Conservation (phyloP, 2,329 filamentous ascomycete genomes). For the Pseudopyricularia cyperi region DNA sequence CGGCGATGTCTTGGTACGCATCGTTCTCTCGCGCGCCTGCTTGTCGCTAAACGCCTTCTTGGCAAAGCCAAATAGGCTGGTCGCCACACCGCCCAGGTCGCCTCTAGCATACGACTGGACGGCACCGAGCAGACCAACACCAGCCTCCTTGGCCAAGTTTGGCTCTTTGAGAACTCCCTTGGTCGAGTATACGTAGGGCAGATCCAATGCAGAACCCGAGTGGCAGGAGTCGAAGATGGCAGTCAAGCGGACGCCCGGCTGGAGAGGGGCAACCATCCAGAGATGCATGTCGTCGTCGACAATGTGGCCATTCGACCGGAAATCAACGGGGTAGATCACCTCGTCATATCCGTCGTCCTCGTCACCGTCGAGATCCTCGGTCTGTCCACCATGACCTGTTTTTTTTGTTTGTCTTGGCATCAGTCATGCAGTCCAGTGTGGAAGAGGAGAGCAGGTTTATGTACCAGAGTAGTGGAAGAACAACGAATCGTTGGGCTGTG, state of each 20-base stretch:
- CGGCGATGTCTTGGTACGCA: constrained; percentile 81
- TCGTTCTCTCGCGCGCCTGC: constrained; percentile 63
- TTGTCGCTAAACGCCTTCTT: constrained; percentile 72
- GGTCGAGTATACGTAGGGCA: constrained; percentile 71
- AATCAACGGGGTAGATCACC: constrained; percentile 68
- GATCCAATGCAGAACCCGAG: constrained; percentile 63
- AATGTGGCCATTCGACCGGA: constrained; percentile 55
- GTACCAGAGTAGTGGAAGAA: constrained; percentile 65
- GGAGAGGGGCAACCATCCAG: constrained; percentile 63
- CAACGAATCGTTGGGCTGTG: constrained; percentile 60
- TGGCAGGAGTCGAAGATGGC: constrained; percentile 76
- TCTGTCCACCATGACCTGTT: constrained; percentile 64
- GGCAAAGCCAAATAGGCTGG: constrained; percentile 68
- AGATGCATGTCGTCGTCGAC: constrained; percentile 69
- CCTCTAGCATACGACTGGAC: constrained; percentile 71
- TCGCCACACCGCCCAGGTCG: constrained; percentile 70
- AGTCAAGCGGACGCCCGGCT: constrained; percentile 71
- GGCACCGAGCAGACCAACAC: constrained; percentile 56
- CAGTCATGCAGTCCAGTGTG: no score
- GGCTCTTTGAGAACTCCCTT: constrained; percentile 72
- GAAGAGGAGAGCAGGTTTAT: constrained; percentile 6
- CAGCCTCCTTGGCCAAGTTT: constrained; percentile 69
- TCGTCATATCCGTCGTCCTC: constrained; percentile 70
- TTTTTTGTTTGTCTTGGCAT: background rate
- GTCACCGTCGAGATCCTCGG: constrained; percentile 59